Conservation (phyloP, 495 filamentous ascomycete genomes). For the Rostrohypoxylon terebratum region DNA sequence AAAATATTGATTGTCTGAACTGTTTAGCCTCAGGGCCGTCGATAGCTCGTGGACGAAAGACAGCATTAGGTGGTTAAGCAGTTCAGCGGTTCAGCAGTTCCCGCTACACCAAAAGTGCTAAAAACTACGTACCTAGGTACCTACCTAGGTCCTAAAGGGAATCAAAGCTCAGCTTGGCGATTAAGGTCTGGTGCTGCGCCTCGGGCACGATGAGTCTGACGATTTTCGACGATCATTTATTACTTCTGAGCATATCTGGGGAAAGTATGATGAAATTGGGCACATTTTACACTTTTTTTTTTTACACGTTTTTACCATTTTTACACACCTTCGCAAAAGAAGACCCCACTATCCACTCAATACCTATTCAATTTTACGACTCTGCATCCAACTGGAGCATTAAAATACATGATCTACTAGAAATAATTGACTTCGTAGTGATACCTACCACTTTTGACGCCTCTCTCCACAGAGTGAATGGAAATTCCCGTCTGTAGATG, state of each 20-base stretch:
- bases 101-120: constrained; percentile 18
- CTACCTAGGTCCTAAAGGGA: neutral
- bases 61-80: constrained; percentile 1
- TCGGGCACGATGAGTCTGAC: constrained; percentile 32
- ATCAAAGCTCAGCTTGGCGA: constrained; percentile 36
- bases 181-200: constrained; percentile 41
- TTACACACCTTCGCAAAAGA: constrained; percentile 10
- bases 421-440: constrained; percentile 20
- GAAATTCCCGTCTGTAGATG: constrained; percentile 31
- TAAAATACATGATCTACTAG: constrained; percentile 28
- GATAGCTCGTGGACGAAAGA: constrained; percentile 1
- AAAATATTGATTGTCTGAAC: neutral
- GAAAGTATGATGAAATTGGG: constrained; percentile 39
- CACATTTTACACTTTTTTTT: neutral
- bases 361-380: constrained; percentile 13
- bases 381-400: constrained; percentile 18
- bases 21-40: constrained; percentile 26
- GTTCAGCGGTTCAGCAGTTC: neutral
- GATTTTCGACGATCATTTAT: constrained; percentile 44
- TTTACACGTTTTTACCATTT: no score
- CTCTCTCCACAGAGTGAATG: constrained; percentile 31
- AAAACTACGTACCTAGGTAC: no score
- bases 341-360: constrained; percentile 17
- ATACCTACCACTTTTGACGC: constrained; percentile 35
- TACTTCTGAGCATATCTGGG: constrained; percentile 45